A percentile compares a stretch with the other conserved stretches of the same genome.
phyloP scores from a whole-genome alignment of 257 asterid species.

The Nicotiana otophora region DNA sequence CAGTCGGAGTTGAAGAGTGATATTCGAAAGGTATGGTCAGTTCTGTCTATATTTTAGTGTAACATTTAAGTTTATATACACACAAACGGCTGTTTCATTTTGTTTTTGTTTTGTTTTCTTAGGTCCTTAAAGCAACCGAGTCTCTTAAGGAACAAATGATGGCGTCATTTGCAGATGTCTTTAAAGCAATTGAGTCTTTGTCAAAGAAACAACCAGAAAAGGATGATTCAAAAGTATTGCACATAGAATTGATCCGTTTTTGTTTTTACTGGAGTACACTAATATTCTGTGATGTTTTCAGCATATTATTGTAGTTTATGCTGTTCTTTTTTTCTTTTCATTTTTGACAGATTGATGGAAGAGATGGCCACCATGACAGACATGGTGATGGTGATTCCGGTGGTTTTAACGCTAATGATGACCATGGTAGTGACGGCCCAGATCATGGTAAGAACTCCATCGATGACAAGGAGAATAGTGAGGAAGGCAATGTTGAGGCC shows the following conservation, averaged over 20 bases:
- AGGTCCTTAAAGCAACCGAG: constrained; percentile 1
- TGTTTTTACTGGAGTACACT: background rate
- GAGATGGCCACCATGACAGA: background rate
- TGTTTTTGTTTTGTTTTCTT: background rate
- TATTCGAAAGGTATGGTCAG: constrained; percentile 4
- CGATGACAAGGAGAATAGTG: background rate
- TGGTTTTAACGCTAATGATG: background rate
- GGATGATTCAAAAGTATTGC: background rate
- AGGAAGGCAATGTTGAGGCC: constrained; percentile 1
- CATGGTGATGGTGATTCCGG: background rate
- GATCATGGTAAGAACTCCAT: constrained; percentile 3
- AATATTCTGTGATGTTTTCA: background rate
- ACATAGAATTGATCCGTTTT: background rate
- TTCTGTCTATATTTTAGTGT: background rate
- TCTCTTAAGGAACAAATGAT: constrained; percentile 5
- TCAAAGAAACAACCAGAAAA: constrained; percentile 5
- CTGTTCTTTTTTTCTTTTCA: background rate
- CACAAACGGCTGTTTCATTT: background rate
- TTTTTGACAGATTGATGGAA: constrained; percentile 5
- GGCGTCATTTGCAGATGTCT: constrained; percentile 8
- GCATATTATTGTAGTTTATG: background rate
- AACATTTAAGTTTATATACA: background rate
- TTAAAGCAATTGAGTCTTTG: background rate
- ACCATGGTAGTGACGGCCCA: background rate
- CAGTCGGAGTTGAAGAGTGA: constrained; percentile 9